Percentiles rank a stretch among this genome's conserved stretches.
These are phyloP conservation scores for Gossypium armourianum DNA, from an alignment of 441 rosid species.

Conservation along the genomic window DNA sequence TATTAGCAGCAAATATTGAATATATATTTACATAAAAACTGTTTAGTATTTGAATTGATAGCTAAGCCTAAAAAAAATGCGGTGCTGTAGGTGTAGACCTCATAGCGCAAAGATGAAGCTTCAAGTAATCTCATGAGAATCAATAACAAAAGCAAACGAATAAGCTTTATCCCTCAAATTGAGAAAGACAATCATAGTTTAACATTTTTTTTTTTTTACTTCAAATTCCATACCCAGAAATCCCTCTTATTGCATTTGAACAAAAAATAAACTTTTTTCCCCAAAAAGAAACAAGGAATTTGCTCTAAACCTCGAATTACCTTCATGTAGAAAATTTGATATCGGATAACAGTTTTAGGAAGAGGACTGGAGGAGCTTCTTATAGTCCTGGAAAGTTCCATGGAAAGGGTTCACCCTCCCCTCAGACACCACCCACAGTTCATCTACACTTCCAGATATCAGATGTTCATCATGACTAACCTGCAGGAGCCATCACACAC, in stretches of 20 bases:
- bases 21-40: neutral
- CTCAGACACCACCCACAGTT: constrained; percentile 75
- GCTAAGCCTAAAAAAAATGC: neutral
- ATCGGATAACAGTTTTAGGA: neutral
- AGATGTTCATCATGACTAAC: constrained; percentile 94
- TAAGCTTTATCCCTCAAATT: neutral
- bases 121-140: neutral
- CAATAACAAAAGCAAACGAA: neutral
- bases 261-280: neutral
- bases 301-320: neutral
- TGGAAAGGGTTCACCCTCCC: constrained; percentile 67
- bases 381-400: constrained; percentile 81
- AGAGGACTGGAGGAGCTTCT: constrained; percentile 62
- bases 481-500: constrained; percentile 29
- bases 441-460: constrained; percentile 89
- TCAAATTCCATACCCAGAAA: neutral
- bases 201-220: neutral
- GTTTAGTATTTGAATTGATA: neutral
- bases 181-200: neutral
- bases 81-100: neutral
- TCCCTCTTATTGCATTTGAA: neutral
- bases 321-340: neutral
- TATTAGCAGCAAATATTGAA: neutral
- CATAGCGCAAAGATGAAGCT: neutral
- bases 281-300: neutral